A percentile compares a stretch with the other conserved stretches of the same genome.
Conservation (phyloP, 139 green algal species). For the Bryopsis sp. region DNA sequence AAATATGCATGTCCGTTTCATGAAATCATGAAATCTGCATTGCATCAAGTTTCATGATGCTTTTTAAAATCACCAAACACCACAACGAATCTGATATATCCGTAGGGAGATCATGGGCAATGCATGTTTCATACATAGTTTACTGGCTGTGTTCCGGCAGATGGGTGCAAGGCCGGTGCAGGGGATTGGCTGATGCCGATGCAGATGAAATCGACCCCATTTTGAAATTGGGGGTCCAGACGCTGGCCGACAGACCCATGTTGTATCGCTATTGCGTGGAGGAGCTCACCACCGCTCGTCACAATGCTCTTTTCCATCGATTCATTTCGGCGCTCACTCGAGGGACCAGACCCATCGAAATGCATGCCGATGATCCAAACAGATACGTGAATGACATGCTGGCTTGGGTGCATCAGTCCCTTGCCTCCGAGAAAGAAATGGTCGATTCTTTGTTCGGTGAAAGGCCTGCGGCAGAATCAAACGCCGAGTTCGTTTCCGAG, state of each 20-base stretch:
- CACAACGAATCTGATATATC: too few relatives aligned
- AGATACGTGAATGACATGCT: constrained; percentile 89
- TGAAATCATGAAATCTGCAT: too few relatives aligned
- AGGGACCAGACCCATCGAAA: constrained; percentile 88
- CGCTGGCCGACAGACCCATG: constrained; percentile 74
- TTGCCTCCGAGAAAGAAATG: constrained; percentile 86
- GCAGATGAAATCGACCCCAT: constrained; percentile 69
- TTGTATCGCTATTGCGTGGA: constrained; percentile 95
- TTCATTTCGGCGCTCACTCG: constrained; percentile 85
- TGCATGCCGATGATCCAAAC: constrained; percentile 91
- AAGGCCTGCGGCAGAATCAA: too few relatives aligned
- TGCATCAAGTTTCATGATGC: too few relatives aligned
- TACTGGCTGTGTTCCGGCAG: constrained; percentile 29
- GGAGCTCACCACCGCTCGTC: constrained; percentile 79
- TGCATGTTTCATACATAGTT: not conserved
- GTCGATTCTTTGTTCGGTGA: constrained; percentile 4
- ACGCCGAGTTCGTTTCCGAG: not conserved
- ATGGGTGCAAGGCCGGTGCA: constrained; percentile 92
- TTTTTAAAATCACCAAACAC: too few relatives aligned
- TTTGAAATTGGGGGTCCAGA: constrained; percentile 65
- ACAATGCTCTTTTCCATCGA: constrained; percentile 87
- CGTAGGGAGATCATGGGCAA: too few relatives aligned
- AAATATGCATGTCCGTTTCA: too few relatives aligned
- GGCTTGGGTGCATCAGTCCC: constrained; percentile 85
- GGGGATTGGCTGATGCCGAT: constrained; percentile 73